Evolutionary conservation across 2,329 filamentous ascomycete species (phyloP).

Genomic region (Penicillium sp.): DNA sequence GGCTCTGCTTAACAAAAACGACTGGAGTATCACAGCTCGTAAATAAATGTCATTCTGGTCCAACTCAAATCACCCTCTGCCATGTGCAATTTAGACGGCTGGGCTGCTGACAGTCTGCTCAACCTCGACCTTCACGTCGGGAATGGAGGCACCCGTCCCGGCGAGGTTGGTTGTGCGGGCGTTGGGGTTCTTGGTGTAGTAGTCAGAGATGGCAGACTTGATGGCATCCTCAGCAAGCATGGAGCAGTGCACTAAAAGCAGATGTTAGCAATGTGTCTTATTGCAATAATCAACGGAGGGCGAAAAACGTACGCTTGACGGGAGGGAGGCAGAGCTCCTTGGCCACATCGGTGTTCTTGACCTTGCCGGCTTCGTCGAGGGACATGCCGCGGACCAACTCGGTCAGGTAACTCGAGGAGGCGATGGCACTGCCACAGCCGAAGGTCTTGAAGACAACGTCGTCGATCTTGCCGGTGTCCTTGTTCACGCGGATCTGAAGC

Average conservation of each 20-base stretch:
- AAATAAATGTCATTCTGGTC: constrained; percentile 10
- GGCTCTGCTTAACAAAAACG: constrained; percentile 8
- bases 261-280: constrained; percentile 6
- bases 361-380: constrained; percentile 83
- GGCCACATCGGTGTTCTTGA: constrained; percentile 96
- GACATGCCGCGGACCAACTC: constrained; percentile 95
- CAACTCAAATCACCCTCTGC: constrained; percentile 1
- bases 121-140: constrained; percentile 50
- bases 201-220: constrained; percentile 85
- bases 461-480: constrained; percentile 77
- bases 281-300: not conserved
- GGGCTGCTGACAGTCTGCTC: constrained; percentile 33
- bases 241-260: constrained; percentile 69
- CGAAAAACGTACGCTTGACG: constrained; percentile 66
- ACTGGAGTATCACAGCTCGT: constrained; percentile 11
- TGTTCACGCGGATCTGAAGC: constrained; percentile 87
- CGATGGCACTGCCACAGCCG: constrained; percentile 90
- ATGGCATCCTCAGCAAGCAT: constrained; percentile 92
- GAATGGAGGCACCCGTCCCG: constrained; percentile 66
- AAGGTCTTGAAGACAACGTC: constrained; percentile 99
- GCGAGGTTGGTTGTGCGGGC: constrained; percentile 69
- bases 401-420: constrained; percentile 88
- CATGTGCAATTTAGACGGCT: constrained; percentile 22
- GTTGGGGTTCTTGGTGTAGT: constrained; percentile 84
- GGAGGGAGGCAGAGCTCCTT: constrained; percentile 91